A percentile compares a stretch with the other conserved stretches of the same genome.
phyloP scores from a whole-genome alignment of 1,284 basidiomycete species.

The Schizopora paradoxa region DNA sequence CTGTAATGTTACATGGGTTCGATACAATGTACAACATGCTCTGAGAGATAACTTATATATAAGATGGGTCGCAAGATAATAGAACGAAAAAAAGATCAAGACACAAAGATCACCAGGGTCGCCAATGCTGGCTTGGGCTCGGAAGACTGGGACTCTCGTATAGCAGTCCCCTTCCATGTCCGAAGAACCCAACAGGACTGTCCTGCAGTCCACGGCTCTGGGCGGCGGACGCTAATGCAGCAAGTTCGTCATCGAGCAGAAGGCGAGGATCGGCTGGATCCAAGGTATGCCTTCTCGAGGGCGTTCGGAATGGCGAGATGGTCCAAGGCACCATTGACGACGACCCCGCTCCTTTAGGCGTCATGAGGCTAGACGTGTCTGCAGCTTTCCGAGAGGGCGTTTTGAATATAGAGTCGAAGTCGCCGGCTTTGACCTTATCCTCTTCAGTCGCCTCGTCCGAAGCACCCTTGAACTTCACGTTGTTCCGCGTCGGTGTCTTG shows the following conservation, averaged over 20 bases:
- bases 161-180: constrained; percentile 11
- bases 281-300: constrained; percentile 12
- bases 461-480: constrained; percentile 1
- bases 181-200: constrained; percentile 15
- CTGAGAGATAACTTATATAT: constrained; percentile 1
- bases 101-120: constrained; percentile 10
- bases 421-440: constrained; percentile 2
- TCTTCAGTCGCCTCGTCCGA: constrained; percentile 4
- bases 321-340: constrained; percentile 4
- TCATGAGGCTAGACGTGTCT: neutral
- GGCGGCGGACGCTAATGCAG: constrained; percentile 11
- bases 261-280: constrained; percentile 13
- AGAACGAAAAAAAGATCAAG: neutral
- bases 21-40: neutral
- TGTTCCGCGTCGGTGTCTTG: constrained; percentile 1
- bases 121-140: constrained; percentile 13
- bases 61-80: neutral
- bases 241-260: constrained; percentile 15
- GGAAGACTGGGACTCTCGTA: constrained; percentile 17
- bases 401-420: neutral
- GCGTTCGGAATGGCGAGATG: constrained; percentile 18
- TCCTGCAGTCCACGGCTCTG: constrained; percentile 7
- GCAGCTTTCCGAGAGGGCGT: neutral
- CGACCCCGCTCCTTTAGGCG: constrained; percentile 11
- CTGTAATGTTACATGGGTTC: neutral